A percentile compares a stretch with the other conserved stretches of the same genome.
These are phyloP conservation scores for Plasmodium yoelii DNA, from an alignment of 169 alveolate genomes.

Conservation along the genomic window DNA sequence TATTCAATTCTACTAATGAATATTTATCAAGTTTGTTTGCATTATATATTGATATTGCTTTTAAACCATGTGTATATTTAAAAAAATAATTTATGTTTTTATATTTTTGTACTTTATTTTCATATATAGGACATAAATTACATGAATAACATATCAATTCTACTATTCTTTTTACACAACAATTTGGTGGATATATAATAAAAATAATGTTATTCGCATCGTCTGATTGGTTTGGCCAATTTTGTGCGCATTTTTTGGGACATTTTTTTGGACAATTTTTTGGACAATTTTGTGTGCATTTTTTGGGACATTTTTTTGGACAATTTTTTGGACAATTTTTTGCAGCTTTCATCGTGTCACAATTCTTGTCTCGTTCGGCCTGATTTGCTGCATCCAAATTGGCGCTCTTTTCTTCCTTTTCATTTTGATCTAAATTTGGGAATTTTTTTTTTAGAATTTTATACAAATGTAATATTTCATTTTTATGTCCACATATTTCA, in stretches of 20 bases:
- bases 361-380: neutral
- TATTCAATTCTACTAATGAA: constrained; percentile 19
- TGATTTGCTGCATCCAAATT: too few relatives aligned
- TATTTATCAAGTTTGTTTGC: constrained; percentile 46
- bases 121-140: constrained; percentile 58
- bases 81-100: constrained; percentile 58
- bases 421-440: neutral
- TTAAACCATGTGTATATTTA: constrained; percentile 68
- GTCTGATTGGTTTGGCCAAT: too few relatives aligned
- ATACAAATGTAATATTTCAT: constrained; percentile 36
- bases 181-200: constrained; percentile 54
- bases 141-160: constrained; percentile 62
- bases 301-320: too few relatives aligned
- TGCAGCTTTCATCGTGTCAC: neutral
- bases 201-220: constrained; percentile 13
- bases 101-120: constrained; percentile 61
- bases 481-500: constrained; percentile 69
- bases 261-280: too few relatives aligned
- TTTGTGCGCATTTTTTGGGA: too few relatives aligned
- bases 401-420: neutral
- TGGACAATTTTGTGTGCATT: too few relatives aligned
- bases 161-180: constrained; percentile 49
- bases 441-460: constrained; percentile 36
- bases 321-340: neutral
- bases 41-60: constrained; percentile 64